phyloP scores from a whole-genome alignment of 164 flowering plant genomes.

The Chloranthus sessilifolius region DNA sequence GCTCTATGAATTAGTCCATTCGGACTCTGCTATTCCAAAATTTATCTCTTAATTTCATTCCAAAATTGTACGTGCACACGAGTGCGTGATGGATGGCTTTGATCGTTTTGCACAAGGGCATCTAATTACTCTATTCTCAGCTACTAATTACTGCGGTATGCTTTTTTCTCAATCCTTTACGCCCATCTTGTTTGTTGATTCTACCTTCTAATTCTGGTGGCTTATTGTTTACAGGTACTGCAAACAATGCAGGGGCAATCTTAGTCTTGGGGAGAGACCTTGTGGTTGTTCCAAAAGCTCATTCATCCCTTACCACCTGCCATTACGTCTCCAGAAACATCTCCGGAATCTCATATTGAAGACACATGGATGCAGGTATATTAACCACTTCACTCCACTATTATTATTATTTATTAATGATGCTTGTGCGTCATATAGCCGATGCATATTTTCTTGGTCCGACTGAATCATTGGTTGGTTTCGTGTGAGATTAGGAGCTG shows the following conservation, averaged over 20 bases:
- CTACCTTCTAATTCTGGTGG: conserved; percentile 5
- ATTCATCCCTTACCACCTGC: conserved; percentile 96
- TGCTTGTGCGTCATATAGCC: too few relatives aligned
- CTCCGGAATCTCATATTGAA: conserved; percentile 81
- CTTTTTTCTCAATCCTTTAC: too few relatives aligned
- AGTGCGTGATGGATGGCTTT: conserved; percentile 98
- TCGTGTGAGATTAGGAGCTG: too few relatives aligned
- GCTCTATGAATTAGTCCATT: too few relatives aligned
- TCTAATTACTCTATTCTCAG: too few relatives aligned
- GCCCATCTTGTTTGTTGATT: too few relatives aligned
- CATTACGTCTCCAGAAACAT: conserved; percentile 68
- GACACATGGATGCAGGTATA: conserved; percentile 97
- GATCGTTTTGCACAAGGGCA: conserved; percentile 98
- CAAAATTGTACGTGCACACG: conserved; percentile 95
- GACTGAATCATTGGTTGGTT: too few relatives aligned
- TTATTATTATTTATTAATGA: background rate
- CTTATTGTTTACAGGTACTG: conserved; percentile 70
- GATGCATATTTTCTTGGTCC: too few relatives aligned
- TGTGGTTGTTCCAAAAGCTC: conserved; percentile 90
- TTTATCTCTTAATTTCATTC: too few relatives aligned
- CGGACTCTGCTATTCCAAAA: too few relatives aligned
- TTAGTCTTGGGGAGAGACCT: conserved; percentile 92
- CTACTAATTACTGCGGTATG: conserved; percentile 92
- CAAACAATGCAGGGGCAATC: conserved; percentile 95
- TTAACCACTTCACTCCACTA: too few relatives aligned